A percentile compares a stretch with the other conserved stretches of the same genome.
Conservation (phyloP, 2,329 filamentous ascomycete genomes). For the Aspergillus floridensis region DNA sequence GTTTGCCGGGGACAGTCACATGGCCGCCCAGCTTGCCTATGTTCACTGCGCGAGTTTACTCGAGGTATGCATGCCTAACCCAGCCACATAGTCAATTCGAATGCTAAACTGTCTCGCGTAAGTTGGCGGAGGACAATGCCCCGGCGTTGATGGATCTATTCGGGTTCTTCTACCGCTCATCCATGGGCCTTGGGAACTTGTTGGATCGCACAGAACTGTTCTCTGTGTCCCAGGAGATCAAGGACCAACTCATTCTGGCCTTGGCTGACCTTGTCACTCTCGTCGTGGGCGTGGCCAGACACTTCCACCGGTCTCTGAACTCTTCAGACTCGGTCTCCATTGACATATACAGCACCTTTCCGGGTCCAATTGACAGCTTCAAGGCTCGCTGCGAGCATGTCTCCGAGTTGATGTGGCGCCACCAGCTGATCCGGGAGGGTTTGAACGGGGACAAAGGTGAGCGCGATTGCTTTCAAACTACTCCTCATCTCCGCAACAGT, state of each 20-base stretch:
- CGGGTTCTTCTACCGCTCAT: conserved; percentile 51
- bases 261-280: conserved; percentile 37
- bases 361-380: conserved; percentile 36
- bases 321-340: conserved; percentile 29
- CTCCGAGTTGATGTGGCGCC: conserved; percentile 41
- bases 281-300: conserved; percentile 31
- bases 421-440: conserved; percentile 35
- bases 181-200: conserved; percentile 41
- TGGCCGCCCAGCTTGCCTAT: conserved; percentile 50
- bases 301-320: conserved; percentile 35
- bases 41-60: conserved; percentile 49
- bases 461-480: neutral
- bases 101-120: neutral
- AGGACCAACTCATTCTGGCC: conserved; percentile 45
- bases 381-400: conserved; percentile 34
- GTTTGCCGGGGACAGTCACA: conserved; percentile 37
- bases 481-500: neutral
- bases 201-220: conserved; percentile 50
- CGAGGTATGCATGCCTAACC: conserved; percentile 36
- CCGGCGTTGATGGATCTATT: conserved; percentile 51
- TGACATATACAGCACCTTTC: conserved; percentile 40
- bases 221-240: conserved; percentile 46
- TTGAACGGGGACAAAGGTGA: conserved; percentile 31
- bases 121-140: conserved; percentile 50
- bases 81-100: accelerated